Evolutionary conservation across 805 yeast genomes (phyloP), one percentile per base, ranked within the genome.

Genomic region (Pichia californica): DNA sequence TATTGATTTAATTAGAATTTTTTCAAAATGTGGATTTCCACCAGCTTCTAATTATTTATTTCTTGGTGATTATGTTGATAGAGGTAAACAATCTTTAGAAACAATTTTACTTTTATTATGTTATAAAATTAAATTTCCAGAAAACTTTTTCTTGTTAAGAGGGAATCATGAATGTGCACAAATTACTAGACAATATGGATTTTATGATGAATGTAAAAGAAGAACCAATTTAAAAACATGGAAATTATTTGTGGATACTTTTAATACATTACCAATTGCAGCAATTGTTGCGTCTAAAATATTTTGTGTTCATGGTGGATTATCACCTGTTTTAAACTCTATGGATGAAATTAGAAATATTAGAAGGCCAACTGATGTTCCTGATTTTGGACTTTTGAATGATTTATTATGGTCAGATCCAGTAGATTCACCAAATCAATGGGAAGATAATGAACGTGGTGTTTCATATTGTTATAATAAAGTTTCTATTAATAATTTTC

Each of bases 111-210:
- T 93, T 38, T 69, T 93, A 47, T 70, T 93, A 41, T 89, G 97
- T 64, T 93, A 88, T 69, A 93, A 93, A 63, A 89, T 93, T 64
- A 91, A 91, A 63, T 91, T 88, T 57, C 98, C 99, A 0, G 97
- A 93, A 58, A 91, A 91, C 66, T 89, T 93, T 63, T 93, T 91
- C 63, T 66, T 93, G 46, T 70, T 93, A 34, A 71, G 99, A 53
- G 99, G 99, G 18, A 93, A 93, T 64, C 99, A 93, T 66, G 99
- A 93, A 68, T 87, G 96, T 64, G 97, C 99, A 18, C 88, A 87
- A 58, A 95, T 93, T 44, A 91, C 98, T 2, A 77, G 96, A 51
- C 96, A 93, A 27, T 93, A 93, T 64, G 99, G 99, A 2, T 93
- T 93, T 59, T 93, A 88, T 61, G 99, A 93, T 66, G 99, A 93